Percentiles rank a stretch among this genome's conserved stretches.
phyloP scores from a whole-genome alignment of 2,329 filamentous ascomycete species.

The Pseudogymnoascus sp. region DNA sequence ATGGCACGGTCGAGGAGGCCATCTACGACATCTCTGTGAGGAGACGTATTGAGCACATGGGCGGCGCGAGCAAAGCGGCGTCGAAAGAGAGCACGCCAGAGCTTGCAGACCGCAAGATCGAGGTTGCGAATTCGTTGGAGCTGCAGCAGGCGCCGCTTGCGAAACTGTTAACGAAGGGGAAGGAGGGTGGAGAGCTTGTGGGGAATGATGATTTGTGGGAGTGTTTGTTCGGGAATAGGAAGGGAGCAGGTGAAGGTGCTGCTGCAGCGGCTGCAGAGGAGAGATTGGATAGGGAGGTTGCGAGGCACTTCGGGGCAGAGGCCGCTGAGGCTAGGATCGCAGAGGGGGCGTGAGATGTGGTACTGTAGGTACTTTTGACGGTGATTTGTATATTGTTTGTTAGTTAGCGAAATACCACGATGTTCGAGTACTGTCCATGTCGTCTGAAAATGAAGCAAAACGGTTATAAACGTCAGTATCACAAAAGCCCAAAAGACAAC shows the following conservation, averaged over 20 bases:
- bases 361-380: background rate
- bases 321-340: constrained; percentile 41
- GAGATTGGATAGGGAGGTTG: constrained; percentile 20
- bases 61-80: constrained; percentile 31
- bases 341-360: background rate
- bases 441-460: background rate
- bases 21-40: constrained; percentile 82
- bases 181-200: constrained; percentile 70
- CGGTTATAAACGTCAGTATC: background rate
- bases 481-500: background rate
- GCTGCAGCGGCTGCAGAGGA: background rate
- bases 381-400: constrained; percentile 1
- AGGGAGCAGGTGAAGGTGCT: background rate
- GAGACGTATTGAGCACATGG: constrained; percentile 71
- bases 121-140: constrained; percentile 78
- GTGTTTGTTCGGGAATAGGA: constrained; percentile 65
- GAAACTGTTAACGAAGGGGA: constrained; percentile 62
- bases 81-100: constrained; percentile 34
- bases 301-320: constrained; percentile 38
- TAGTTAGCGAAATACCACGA: background rate
- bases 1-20: constrained; percentile 82
- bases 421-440: background rate
- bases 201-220: constrained; percentile 74
- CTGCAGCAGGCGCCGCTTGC: constrained; percentile 64
- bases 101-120: constrained; percentile 52